Percentiles rank a stretch among this genome's conserved stretches.
phyloP scores from a whole-genome alignment of 2,329 filamentous ascomycete species.

The Hypoxylon sp. region DNA sequence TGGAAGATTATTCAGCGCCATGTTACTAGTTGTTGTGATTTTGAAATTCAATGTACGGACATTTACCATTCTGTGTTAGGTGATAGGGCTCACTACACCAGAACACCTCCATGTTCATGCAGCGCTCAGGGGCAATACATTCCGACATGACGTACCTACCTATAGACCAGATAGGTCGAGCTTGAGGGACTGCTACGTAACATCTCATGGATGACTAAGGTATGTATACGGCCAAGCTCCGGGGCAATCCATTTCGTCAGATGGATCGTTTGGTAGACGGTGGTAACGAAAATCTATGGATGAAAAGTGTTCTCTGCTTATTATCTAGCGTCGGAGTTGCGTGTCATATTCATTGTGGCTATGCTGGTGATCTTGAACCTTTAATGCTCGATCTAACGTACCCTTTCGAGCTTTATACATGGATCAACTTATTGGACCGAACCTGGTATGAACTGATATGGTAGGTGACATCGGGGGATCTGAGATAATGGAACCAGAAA shows the following conservation, averaged over 20 bases:
- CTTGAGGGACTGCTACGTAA: not conserved
- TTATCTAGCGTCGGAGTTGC: conserved; percentile 8
- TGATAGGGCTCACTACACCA: not conserved
- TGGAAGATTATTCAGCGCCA: not conserved
- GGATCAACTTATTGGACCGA: not conserved
- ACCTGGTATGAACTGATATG: not conserved
- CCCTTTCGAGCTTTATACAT: not conserved
- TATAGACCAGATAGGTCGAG: conserved; percentile 8
- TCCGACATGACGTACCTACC: too few species aligned
- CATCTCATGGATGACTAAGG: conserved; percentile 6
- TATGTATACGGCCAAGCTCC: conserved; percentile 6
- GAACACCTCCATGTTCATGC: not conserved
- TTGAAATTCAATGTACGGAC: not conserved
- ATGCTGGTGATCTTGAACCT: conserved; percentile 22
- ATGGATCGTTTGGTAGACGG: not conserved
- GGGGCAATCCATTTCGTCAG: conserved; percentile 1
- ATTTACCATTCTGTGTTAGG: not conserved
- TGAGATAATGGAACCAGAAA: not conserved
- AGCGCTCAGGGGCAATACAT: not conserved
- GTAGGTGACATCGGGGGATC: not conserved
- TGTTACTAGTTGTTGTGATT: not conserved
- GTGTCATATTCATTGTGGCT: conserved; percentile 27
- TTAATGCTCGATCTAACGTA: conserved; percentile 7
- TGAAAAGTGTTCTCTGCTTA: not conserved
- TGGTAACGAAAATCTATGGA: conserved; percentile 5